Evolutionary conservation across 164 flowering plant species (phyloP).

Genomic region (Vitis vinifera): ASM3070453v1 NC_081805.1:13633501-13634000

Average conservation of each 20-base stretch:
- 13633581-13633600: slow-evolving; percentile 43
- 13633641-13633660: slow-evolving; percentile 18
- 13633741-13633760: slow-evolving; percentile 6
- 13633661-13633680: slow-evolving; percentile 27
- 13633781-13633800: slow-evolving; percentile 1
- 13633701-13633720: slow-evolving; percentile 44
- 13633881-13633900: slow-evolving; percentile 16
- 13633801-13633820: slow-evolving; percentile 1
- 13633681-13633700: slow-evolving; percentile 50
- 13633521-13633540: slow-evolving; percentile 29
- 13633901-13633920: slow-evolving; percentile 11
- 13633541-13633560: slow-evolving; percentile 51
- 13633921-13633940: slow-evolving; percentile 4
- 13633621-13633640: slow-evolving; percentile 38
- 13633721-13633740: slow-evolving; percentile 47
- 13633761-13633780: slow-evolving; percentile 11
- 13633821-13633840: slow-evolving; percentile 13
- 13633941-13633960: slow-evolving; percentile 2
- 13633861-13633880: slow-evolving; percentile 13
- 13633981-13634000: not conserved
- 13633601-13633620: slow-evolving; percentile 32
- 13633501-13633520: slow-evolving; percentile 35
- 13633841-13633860: slow-evolving; percentile 13
- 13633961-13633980: slow-evolving; percentile 11
- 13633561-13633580: slow-evolving; percentile 74